Conservation (phyloP, 1,284 basidiomycete species). For the Ustilago curta region DNA sequence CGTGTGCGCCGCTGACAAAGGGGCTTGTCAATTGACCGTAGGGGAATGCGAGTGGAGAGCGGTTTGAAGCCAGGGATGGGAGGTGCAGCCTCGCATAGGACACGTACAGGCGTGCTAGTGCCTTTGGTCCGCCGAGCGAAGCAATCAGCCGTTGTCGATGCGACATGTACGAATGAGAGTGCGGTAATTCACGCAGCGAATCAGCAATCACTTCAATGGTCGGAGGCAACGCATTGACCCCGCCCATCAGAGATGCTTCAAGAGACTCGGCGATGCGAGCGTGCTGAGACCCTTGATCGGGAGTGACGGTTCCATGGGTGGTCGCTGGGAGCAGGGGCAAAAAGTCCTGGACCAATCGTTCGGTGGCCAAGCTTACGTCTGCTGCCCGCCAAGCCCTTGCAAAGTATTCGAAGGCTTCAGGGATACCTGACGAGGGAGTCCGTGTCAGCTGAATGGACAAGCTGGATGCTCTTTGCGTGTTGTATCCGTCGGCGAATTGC, state of each 20-base stretch:
- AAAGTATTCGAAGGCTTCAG: slow-evolving; percentile 58
- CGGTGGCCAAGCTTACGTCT: slow-evolving; percentile 53
- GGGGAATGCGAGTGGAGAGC: slow-evolving; percentile 51
- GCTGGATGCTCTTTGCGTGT: slow-evolving; percentile 4
- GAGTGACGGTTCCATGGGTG: neutral
- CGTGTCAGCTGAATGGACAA: slow-evolving; percentile 8
- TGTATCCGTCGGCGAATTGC: slow-evolving; percentile 36
- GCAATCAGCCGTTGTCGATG: slow-evolving; percentile 51
- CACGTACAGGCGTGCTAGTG: slow-evolving; percentile 54
- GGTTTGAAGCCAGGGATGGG: slow-evolving; percentile 32
- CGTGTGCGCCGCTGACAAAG: slow-evolving; percentile 33
- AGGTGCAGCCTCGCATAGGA: slow-evolving; percentile 54
- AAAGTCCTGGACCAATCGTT: slow-evolving; percentile 54
- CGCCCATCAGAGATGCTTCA: slow-evolving; percentile 3
- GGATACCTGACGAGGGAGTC: slow-evolving; percentile 18
- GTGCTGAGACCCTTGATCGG: slow-evolving; percentile 12
- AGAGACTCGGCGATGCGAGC: slow-evolving; percentile 11
- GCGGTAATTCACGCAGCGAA: slow-evolving; percentile 19
- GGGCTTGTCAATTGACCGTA: slow-evolving; percentile 51
- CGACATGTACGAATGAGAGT: slow-evolving; percentile 37
- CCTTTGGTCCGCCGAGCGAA: slow-evolving; percentile 54
- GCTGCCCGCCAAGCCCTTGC: slow-evolving; percentile 53
- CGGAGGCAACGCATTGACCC: slow-evolving; percentile 12
- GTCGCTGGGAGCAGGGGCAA: slow-evolving; percentile 40
- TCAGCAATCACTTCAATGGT: slow-evolving; percentile 18